Conservation (phyloP, 495 filamentous ascomycete species). For the Penicillium angulare region DNA sequence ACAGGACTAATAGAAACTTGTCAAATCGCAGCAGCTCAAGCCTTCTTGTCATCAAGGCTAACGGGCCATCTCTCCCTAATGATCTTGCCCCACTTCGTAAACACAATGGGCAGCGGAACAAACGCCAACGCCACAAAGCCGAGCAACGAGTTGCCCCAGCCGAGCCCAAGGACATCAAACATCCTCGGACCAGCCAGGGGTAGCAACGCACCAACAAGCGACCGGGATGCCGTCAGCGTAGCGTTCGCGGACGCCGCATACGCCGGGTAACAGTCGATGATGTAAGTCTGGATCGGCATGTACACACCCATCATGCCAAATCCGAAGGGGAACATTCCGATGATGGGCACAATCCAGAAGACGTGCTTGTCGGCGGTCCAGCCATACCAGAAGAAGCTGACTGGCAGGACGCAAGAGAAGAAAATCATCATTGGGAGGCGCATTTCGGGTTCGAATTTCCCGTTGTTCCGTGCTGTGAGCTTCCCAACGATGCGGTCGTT, state of each 20-base stretch:
- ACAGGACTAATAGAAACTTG: no score
- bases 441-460: constrained; percentile 60
- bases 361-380: constrained; percentile 25
- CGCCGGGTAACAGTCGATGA: constrained; percentile 31
- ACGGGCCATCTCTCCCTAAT: constrained; percentile 31
- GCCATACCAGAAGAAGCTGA: constrained; percentile 32
- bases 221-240: constrained; percentile 54
- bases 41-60: constrained; percentile 12
- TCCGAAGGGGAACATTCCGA: constrained; percentile 27
- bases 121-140: constrained; percentile 61
- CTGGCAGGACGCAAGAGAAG: constrained; percentile 43
- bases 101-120: constrained; percentile 33
- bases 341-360: constrained; percentile 33
- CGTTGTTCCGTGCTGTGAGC: constrained; percentile 52
- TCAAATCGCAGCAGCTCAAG: no score
- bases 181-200: constrained; percentile 62
- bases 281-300: constrained; percentile 32
- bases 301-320: constrained; percentile 29
- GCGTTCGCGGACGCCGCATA: constrained; percentile 60
- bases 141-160: constrained; percentile 67
- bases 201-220: constrained; percentile 58
- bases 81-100: constrained; percentile 28
- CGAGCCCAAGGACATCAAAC: constrained; percentile 58
- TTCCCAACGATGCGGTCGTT: constrained; percentile 54
- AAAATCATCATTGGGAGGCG: constrained; percentile 63